Evolutionary conservation across 2,329 filamentous ascomycete genomes (phyloP).

Genomic region (Achaetomium macrosporum): DNA sequence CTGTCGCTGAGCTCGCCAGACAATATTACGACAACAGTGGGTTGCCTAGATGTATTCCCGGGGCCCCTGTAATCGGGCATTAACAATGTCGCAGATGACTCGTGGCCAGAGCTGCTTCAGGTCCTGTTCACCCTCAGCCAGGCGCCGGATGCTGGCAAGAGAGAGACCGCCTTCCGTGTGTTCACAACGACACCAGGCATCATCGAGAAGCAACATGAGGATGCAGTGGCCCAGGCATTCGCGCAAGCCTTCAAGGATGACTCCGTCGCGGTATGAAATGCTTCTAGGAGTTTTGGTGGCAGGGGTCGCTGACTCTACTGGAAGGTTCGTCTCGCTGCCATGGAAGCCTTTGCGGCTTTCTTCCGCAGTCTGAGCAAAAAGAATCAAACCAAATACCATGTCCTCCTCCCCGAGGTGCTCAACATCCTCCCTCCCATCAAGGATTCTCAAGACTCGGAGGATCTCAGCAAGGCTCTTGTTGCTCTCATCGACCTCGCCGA

Average conservation of each 20-base stretch:
- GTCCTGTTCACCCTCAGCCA: slow-evolving; percentile 88
- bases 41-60: slow-evolving; percentile 29
- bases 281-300: no score
- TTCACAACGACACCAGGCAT: slow-evolving; percentile 93
- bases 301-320: neutral
- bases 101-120: slow-evolving; percentile 84
- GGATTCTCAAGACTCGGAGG: slow-evolving; percentile 81
- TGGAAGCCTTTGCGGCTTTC: slow-evolving; percentile 95
- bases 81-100: slow-evolving; percentile 52
- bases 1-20: slow-evolving; percentile 90
- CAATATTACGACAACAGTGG: slow-evolving; percentile 90
- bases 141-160: slow-evolving; percentile 72
- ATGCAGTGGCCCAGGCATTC: slow-evolving; percentile 83
- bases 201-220: slow-evolving; percentile 92
- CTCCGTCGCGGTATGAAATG: slow-evolving; percentile 60
- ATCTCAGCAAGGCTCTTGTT: slow-evolving; percentile 82
- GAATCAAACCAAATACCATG: slow-evolving; percentile 79
- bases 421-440: slow-evolving; percentile 94
- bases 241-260: slow-evolving; percentile 88
- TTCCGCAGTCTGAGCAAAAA: slow-evolving; percentile 90
- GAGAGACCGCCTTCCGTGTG: slow-evolving; percentile 90
- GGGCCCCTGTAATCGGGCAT: neutral
- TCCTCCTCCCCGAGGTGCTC: slow-evolving; percentile 81
- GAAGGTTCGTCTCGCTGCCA: slow-evolving; percentile 83
- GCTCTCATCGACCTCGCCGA: slow-evolving; percentile 93